Percentiles rank a stretch among this genome's conserved stretches.
Evolutionary conservation across 306 rosid genomes (phyloP).

Genomic region (Acacia melanoxylon): DNA sequence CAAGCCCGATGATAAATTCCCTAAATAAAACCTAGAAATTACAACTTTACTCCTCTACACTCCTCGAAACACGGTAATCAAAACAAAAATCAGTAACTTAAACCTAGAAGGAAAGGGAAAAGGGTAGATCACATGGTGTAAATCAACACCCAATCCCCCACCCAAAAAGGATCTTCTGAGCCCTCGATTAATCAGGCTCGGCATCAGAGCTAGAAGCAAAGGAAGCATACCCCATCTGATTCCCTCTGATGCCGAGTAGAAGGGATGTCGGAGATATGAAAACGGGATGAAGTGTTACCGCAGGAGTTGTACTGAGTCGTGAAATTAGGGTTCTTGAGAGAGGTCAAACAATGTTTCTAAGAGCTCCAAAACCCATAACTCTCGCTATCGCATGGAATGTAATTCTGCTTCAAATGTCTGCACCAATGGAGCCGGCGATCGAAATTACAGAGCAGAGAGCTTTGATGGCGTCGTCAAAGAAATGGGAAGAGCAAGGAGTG

Average conservation of each 20-base stretch:
- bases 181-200: constrained; percentile 43
- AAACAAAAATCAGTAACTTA: background rate
- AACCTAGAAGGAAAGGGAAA: constrained; percentile 6
- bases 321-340: constrained; percentile 44
- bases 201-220: no score
- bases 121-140: constrained; percentile 35
- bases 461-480: no score
- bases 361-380: constrained; percentile 62
- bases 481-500: no score
- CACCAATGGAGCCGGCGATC: background rate
- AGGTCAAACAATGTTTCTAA: constrained; percentile 58
- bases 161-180: background rate
- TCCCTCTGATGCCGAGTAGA: background rate
- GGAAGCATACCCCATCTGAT: no score
- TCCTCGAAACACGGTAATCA: background rate
- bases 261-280: constrained; percentile 28
- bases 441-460: background rate
- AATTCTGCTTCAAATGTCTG: constrained; percentile 9
- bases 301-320: constrained; percentile 9
- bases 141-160: constrained; percentile 41
- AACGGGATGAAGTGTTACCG: constrained; percentile 27
- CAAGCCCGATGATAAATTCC: constrained; percentile 27
- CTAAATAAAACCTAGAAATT: constrained; percentile 28
- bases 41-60: constrained; percentile 27
- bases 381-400: background rate